Base-by-base conservation (phyloP, 306 rosid genomes). In the Cercis canadensis region DNA sequence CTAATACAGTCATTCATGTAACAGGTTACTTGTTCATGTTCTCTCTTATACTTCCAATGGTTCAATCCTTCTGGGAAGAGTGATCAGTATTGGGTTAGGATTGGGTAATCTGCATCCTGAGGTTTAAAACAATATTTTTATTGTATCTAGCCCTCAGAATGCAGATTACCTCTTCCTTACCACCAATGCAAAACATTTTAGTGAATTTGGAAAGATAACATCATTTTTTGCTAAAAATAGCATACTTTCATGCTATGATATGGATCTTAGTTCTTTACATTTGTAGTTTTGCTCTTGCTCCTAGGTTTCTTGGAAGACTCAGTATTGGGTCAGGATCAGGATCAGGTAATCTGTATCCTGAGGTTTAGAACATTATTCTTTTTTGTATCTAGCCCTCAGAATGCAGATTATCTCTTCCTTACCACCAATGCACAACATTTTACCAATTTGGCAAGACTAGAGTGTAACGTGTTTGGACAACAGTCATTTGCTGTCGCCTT, bases 301-400 rank as follows among this genome's bases (percentile, higher is more conserved):
- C 39, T 34, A 7, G 39, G 4, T 34, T 72, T 67, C 9, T 62
- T 41, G 61, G 55, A 70, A 51, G 75, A 70, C 14, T 43, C 5
- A 51, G 14, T 56, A 73, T 82, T 68, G 80, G 83, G 52, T 70
- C 18, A 59, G 78, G 83, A 82, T 70, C 8, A n/a, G n/a, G n/a
- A n/a, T n/a, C n/a, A 32, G 86, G 21, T 78, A 82, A 82, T 82
- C 86, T 70, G 78, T 75, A 82, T 82, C 86, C 83, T 70, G 83
- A 65, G 86, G 98, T 90, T 84, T 87, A 87, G 82, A 92, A 70
- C 79, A 72, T 64, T 61, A 6, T 1, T 1, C 9, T 49, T 52
- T n/a, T 14, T 50, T 71, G 79, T 43, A 62, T 80, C 87, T 86
- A 82, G 67, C 15, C 91, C 95, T 75, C 21, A 69, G 84, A 82